Evolutionary conservation across 2,329 filamentous ascomycete genomes (phyloP).

Genomic region (Beauveria australis): DNA sequence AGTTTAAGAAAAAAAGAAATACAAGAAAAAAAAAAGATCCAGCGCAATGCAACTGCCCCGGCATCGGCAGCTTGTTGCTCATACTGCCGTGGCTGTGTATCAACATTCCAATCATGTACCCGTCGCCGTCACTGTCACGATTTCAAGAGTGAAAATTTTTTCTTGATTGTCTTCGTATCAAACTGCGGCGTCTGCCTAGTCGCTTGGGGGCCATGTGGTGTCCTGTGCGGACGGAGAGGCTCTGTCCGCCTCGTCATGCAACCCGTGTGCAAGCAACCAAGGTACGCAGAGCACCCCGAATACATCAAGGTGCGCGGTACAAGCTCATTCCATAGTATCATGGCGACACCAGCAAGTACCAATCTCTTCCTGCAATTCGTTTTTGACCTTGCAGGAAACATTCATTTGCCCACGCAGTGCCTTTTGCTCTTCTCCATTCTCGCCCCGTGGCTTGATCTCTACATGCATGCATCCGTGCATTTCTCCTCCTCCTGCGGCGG

Average conservation of each 20-base stretch:
- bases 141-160: not conserved
- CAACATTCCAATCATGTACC: not conserved
- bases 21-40: no score
- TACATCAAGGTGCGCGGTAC: no score
- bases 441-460: constrained; percentile 6
- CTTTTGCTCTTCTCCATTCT: not conserved
- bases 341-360: no score
- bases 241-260: not conserved
- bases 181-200: not conserved
- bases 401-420: not conserved
- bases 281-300: no score
- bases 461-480: not conserved
- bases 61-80: constrained; percentile 1
- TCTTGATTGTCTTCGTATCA: not conserved
- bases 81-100: not conserved
- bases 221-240: not conserved
- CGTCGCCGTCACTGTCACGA: not conserved
- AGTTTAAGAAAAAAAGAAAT: no score
- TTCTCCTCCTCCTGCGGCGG: not conserved
- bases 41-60: not conserved
- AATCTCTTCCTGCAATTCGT: no score
- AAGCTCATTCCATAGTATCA: no score
- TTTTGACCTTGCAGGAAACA: not conserved
- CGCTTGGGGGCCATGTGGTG: not conserved
- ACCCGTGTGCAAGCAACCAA: not conserved